Conservation (phyloP, 2,329 filamentous ascomycete genomes). For the Talaromyces piceae region DNA sequence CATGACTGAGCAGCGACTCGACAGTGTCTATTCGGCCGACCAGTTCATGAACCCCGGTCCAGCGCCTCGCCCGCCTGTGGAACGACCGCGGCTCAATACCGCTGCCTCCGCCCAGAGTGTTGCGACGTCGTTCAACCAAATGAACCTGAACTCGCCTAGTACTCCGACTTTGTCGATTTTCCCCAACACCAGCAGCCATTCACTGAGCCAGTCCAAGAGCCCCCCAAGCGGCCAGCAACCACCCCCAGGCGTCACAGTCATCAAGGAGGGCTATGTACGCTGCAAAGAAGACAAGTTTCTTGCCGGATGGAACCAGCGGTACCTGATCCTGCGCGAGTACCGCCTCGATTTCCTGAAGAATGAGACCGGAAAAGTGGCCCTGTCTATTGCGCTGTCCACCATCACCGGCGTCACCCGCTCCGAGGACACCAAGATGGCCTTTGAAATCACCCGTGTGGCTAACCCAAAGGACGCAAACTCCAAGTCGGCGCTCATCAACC, state of each 20-base stretch:
- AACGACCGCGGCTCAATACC: conserved; percentile 74
- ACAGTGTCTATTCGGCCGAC: conserved; percentile 53
- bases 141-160: conserved; percentile 61
- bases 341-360: conserved; percentile 92
- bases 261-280: conserved; percentile 55
- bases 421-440: conserved; percentile 83
- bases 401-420: conserved; percentile 86
- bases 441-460: conserved; percentile 75
- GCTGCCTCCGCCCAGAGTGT: conserved; percentile 64
- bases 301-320: conserved; percentile 87
- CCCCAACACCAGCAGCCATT: conserved; percentile 64
- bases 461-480: conserved; percentile 53
- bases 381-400: conserved; percentile 76
- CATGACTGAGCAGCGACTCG: conserved; percentile 2
- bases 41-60: conserved; percentile 96
- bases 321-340: conserved; percentile 83
- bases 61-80: conserved; percentile 79
- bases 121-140: conserved; percentile 58
- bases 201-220: conserved; percentile 54
- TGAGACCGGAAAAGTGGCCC: conserved; percentile 78
- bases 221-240: conserved; percentile 50
- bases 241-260: conserved; percentile 54
- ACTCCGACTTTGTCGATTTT: conserved; percentile 57
- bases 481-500: conserved; percentile 65
- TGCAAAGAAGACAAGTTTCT: conserved; percentile 72